Evolutionary conservation across 176 grass and related monocot genomes (phyloP), one percentile per base, ranked within the genome.

Genomic region (Saccharum officinarum): DNA sequence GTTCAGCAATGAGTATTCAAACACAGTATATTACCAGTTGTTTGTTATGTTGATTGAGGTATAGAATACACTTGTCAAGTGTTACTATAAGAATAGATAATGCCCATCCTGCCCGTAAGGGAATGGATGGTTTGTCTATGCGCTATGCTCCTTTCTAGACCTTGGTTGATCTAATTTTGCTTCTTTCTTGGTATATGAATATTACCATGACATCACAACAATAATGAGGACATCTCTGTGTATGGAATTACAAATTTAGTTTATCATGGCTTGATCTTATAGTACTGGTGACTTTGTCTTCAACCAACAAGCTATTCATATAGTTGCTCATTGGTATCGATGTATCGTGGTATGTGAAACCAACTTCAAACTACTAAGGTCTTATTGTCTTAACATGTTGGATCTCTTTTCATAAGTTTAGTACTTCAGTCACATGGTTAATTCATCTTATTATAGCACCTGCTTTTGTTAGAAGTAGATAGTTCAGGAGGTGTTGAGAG

Each of bases 171-270:
- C 17, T 71, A 63, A 44, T 64, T 76, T 85, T 30, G 28, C 16
- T 37, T 80, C 36, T 68, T 28, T 85, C 20, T 80, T 84, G 67
- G 23, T 78, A 4, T 69, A 89, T 74, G 23, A 40, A 1, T 69
- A 89, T 59, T 73, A 42, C 64, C 68, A 37, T 76, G 71, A 68
- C n/a, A 81, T 18, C 49, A 7, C 62, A 31, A 41, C 54, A 34
- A 34, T 41, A 55, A 17, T 75, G 61, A 75, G 34, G 23, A 42
- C 40, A 13, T 3, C n/a, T 10, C 28, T 80, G 14, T 18, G 26
- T 46, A 33, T 40, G 23, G 0, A 61, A 23, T 20, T 15, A 75
- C 15, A 15, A 33, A 75, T 33, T 33, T 52, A 52, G 42, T 74
- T 49, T 74, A 50, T 49, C 25, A 18, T 47, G 5, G 23, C 2